Evolutionary conservation across 2,329 filamentous ascomycete species (phyloP).

Genomic region (Kalmusia sp.): DNA sequence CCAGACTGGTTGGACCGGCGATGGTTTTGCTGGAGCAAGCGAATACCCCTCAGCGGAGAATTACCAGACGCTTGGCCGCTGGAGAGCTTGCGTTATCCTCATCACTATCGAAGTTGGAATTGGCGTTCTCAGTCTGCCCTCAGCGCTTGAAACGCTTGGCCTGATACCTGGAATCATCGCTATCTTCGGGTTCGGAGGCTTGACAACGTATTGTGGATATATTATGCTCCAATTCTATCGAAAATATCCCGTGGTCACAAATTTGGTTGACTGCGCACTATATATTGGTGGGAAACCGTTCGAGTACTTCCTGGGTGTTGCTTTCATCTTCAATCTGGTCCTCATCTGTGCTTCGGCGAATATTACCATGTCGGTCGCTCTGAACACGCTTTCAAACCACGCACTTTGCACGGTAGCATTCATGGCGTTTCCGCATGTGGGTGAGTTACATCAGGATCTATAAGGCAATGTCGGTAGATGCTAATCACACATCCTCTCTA

Average conservation of each 20-base stretch:
- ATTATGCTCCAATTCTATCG: conserved; percentile 39
- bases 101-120: conserved; percentile 40
- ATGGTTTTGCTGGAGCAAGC: conserved; percentile 27
- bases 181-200: conserved; percentile 31
- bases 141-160: conserved; percentile 31
- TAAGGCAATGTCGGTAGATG: neutral
- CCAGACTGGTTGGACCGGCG: conserved; percentile 32
- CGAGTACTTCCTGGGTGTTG: conserved; percentile 33
- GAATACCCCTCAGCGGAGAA: conserved; percentile 22
- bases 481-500: conserved; percentile 20
- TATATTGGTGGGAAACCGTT: conserved; percentile 33
- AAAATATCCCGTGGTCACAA: conserved; percentile 38
- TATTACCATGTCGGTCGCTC: conserved; percentile 35
- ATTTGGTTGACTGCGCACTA: conserved; percentile 38
- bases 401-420: conserved; percentile 37
- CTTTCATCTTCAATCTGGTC: conserved; percentile 38
- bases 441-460: conserved; percentile 21
- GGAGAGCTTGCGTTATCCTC: conserved; percentile 35
- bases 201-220: conserved; percentile 38
- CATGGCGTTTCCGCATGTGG: conserved; percentile 35
- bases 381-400: conserved; percentile 37
- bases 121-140: conserved; percentile 35
- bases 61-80: conserved; percentile 5
- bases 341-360: conserved; percentile 35
- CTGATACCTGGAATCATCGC: conserved; percentile 35